Evolutionary conservation across 768 basidiomycete genomes (phyloP).

Genomic region (Leccinum boreale): DNA sequence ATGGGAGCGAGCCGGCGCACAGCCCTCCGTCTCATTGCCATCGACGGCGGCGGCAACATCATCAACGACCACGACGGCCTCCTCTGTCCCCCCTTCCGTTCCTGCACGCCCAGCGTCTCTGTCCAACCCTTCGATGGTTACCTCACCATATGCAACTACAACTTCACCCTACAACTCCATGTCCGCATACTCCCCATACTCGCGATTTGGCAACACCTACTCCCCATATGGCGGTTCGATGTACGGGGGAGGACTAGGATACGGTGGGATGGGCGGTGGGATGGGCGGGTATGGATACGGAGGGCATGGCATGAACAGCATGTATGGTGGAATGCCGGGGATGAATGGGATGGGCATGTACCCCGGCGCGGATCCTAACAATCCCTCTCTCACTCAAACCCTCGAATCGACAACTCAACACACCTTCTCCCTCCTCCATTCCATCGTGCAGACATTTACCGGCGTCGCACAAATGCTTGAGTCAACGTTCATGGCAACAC

Average conservation of each 20-base stretch:
- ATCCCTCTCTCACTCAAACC: slow-evolving; percentile 75
- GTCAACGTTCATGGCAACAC: slow-evolving; percentile 95
- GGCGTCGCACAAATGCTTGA: slow-evolving; percentile 98
- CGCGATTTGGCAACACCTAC: slow-evolving; percentile 35
- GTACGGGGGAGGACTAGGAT: slow-evolving; percentile 34
- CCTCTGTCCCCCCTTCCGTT: slow-evolving; percentile 41
- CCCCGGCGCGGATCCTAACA: slow-evolving; percentile 44
- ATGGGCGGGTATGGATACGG: slow-evolving; percentile 37
- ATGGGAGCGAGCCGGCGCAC: slow-evolving; percentile 67
- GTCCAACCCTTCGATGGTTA: slow-evolving; percentile 34
- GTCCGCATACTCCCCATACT: slow-evolving; percentile 45
- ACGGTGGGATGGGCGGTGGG: slow-evolving; percentile 39
- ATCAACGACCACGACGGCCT: slow-evolving; percentile 19
- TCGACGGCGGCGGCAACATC: slow-evolving; percentile 21
- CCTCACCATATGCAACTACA: slow-evolving; percentile 33
- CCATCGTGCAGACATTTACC: slow-evolving; percentile 91
- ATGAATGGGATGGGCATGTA: slow-evolving; percentile 40
- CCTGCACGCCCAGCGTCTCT: slow-evolving; percentile 65
- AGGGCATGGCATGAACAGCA: slow-evolving; percentile 51
- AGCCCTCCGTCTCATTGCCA: slow-evolving; percentile 27
- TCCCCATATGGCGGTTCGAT: slow-evolving; percentile 31
- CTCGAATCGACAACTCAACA: slow-evolving; percentile 88
- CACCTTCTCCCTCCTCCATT: slow-evolving; percentile 91
- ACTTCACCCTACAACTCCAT: slow-evolving; percentile 46
- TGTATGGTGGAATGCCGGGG: slow-evolving; percentile 37